Conservation (phyloP, 2,329 filamentous ascomycete species). For the Cadophora luteo-olivacea region DNA sequence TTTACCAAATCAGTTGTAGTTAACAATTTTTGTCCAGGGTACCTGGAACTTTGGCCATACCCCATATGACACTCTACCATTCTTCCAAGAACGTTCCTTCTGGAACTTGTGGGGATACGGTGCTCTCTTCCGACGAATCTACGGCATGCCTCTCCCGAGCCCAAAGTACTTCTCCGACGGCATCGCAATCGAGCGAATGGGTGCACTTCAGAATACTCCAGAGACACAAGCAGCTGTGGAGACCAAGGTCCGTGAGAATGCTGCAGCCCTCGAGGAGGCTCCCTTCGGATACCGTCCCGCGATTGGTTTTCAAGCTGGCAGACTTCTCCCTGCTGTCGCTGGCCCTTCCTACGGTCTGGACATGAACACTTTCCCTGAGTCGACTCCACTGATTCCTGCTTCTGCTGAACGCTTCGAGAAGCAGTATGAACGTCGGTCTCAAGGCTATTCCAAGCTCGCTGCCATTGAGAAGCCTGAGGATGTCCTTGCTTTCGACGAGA, state of each 20-base stretch:
- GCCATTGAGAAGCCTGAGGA: slow-evolving; percentile 27
- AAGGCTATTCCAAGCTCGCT: slow-evolving; percentile 22
- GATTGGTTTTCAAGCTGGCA: slow-evolving; percentile 24
- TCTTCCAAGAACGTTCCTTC: slow-evolving; percentile 26
- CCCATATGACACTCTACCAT: slow-evolving; percentile 29
- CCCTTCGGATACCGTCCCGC: slow-evolving; percentile 25
- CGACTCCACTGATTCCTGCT: slow-evolving; percentile 15
- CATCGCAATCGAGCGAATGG: slow-evolving; percentile 27
- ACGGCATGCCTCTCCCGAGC: slow-evolving; percentile 22
- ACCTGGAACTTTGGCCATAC: slow-evolving; percentile 24
- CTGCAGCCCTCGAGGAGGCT: slow-evolving; percentile 19
- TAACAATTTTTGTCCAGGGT: slow-evolving; percentile 11
- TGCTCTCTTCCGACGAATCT: slow-evolving; percentile 24
- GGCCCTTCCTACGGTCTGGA: slow-evolving; percentile 24
- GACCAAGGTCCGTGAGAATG: slow-evolving; percentile 27
- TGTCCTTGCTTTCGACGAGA: slow-evolving; percentile 17
- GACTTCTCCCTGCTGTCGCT: slow-evolving; percentile 18
- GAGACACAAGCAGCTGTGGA: slow-evolving; percentile 24
- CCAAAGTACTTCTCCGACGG: slow-evolving; percentile 22
- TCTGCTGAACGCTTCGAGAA: slow-evolving; percentile 22
- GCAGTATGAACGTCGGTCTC: slow-evolving; percentile 16
- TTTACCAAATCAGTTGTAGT: not conserved
- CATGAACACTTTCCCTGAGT: slow-evolving; percentile 18
- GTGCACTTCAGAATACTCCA: slow-evolving; percentile 20
- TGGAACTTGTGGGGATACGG: slow-evolving; percentile 28